These are phyloP conservation scores for Scutellaria barbata DNA, from an alignment of 257 asterid genomes.

Conservation along the genomic window DNA sequence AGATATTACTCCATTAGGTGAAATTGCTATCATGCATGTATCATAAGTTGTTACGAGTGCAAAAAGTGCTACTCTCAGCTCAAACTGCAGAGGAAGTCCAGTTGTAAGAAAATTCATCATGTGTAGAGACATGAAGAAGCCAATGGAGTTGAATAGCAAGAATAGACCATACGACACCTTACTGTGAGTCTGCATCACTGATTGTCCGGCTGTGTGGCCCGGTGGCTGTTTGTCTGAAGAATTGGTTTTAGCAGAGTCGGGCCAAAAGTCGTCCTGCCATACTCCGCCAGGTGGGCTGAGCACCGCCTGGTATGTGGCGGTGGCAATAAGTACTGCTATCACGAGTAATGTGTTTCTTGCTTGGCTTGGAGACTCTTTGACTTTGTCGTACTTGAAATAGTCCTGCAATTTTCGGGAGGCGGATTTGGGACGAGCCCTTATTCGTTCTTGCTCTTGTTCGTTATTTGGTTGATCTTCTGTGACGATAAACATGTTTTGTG, in stretches of 20 bases:
- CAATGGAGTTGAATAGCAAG: slow-evolving; percentile 48
- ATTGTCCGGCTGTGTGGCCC: slow-evolving; percentile 43
- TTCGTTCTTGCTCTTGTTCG: slow-evolving; percentile 10
- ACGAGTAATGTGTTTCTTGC: slow-evolving; percentile 44
- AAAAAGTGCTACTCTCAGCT: slow-evolving; percentile 40
- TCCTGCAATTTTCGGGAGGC: slow-evolving; percentile 27
- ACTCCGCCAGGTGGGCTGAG: slow-evolving; percentile 62
- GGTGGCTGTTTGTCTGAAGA: slow-evolving; percentile 1
- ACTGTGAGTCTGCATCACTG: slow-evolving; percentile 47
- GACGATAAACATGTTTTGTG: background rate
- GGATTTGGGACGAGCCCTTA: background rate
- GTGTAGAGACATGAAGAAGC: slow-evolving; percentile 46
- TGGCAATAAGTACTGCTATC: slow-evolving; percentile 47
- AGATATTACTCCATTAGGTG: slow-evolving; percentile 25
- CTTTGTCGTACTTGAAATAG: slow-evolving; percentile 38
- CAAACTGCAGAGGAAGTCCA: slow-evolving; percentile 46
- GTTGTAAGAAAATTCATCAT: slow-evolving; percentile 39
- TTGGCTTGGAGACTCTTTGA: slow-evolving; percentile 40
- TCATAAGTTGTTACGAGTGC: slow-evolving; percentile 45
- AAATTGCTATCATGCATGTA: slow-evolving; percentile 40
- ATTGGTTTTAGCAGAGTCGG: background rate
- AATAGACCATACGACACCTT: slow-evolving; percentile 30
- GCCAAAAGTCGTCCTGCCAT: slow-evolving; percentile 53
- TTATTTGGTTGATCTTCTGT: background rate
- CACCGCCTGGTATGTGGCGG: slow-evolving; percentile 53